A percentile compares a stretch with the other conserved stretches of the same genome.
Evolutionary conservation across 78 protist genomes (phyloP).

Genomic region (Chrysochromulina parva): DNA sequence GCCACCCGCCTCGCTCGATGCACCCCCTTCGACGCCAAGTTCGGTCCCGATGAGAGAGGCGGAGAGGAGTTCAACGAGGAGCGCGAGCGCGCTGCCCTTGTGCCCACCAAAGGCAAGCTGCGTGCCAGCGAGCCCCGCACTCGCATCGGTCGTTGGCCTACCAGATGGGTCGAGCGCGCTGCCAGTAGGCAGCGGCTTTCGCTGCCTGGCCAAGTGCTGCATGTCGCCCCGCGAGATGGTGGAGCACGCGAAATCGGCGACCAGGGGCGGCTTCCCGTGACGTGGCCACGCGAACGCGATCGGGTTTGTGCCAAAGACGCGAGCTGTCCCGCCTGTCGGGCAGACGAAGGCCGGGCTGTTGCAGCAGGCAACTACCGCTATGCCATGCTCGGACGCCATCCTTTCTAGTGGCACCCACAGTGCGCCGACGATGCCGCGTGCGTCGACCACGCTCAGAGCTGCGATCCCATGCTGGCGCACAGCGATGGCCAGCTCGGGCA

Average conservation of each 20-base stretch:
- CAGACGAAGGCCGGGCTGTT: background rate
- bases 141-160: background rate
- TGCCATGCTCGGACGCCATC: background rate
- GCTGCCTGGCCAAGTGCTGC: background rate
- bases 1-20: background rate
- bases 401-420: background rate
- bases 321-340: background rate
- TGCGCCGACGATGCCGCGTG: slow-evolving; percentile 16
- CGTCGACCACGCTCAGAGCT: slow-evolving; percentile 6
- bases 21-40: background rate
- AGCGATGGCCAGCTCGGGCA: too few relatives aligned
- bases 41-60: background rate
- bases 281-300: slow-evolving; percentile 21
- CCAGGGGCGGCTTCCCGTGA: background rate
- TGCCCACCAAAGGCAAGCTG: background rate
- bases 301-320: slow-evolving; percentile 13
- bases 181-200: background rate
- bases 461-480: background rate
- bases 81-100: background rate
- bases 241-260: background rate
- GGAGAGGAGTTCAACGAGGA: background rate
- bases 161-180: background rate
- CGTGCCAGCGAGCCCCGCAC: background rate
- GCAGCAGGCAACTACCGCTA: background rate
- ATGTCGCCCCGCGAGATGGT: background rate